Evolutionary conservation across 371 early-diverging fungal species (phyloP).

Genomic region (Apophysomyces variabilis): DNA sequence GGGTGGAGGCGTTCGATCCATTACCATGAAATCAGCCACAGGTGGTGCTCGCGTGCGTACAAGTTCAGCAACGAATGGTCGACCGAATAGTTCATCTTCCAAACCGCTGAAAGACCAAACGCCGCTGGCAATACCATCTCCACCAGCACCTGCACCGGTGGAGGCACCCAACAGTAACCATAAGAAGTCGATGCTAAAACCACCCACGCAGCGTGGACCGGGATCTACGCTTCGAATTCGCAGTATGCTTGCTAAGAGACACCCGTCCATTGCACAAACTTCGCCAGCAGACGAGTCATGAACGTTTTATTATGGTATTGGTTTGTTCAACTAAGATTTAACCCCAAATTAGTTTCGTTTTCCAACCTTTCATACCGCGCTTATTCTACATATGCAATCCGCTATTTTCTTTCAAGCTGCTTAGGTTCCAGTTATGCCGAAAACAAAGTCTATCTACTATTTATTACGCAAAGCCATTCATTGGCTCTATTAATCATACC

Average conservation of each 20-base stretch:
- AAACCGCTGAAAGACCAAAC: slow-evolving; percentile 19
- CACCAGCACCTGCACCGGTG: slow-evolving; percentile 3
- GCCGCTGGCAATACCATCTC: not conserved
- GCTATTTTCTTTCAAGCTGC: not conserved
- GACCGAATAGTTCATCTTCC: slow-evolving; percentile 1
- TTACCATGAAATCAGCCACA: slow-evolving; percentile 17
- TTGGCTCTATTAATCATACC: too few relatives aligned
- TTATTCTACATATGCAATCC: too few relatives aligned
- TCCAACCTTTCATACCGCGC: too few relatives aligned
- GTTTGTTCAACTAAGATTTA: not conserved
- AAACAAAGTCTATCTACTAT: not conserved
- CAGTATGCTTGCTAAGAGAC: slow-evolving; percentile 45
- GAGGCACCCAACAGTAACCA: not conserved
- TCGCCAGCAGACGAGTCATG: not conserved
- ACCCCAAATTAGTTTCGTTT: too few relatives aligned
- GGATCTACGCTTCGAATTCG: slow-evolving; percentile 51
- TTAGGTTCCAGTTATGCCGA: not conserved
- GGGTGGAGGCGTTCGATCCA: slow-evolving; percentile 11
- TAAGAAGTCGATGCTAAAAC: slow-evolving; percentile 17
- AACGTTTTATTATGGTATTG: not conserved
- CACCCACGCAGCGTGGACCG: slow-evolving; percentile 37
- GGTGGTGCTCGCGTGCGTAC: slow-evolving; percentile 31
- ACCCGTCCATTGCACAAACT: slow-evolving; percentile 6
- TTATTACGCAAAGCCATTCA: too few relatives aligned
- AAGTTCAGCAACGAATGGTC: slow-evolving; percentile 1